Evolutionary conservation across 1,139 yeast genomes (phyloP).

Genomic region (Eremothecium gossypii): DNA sequence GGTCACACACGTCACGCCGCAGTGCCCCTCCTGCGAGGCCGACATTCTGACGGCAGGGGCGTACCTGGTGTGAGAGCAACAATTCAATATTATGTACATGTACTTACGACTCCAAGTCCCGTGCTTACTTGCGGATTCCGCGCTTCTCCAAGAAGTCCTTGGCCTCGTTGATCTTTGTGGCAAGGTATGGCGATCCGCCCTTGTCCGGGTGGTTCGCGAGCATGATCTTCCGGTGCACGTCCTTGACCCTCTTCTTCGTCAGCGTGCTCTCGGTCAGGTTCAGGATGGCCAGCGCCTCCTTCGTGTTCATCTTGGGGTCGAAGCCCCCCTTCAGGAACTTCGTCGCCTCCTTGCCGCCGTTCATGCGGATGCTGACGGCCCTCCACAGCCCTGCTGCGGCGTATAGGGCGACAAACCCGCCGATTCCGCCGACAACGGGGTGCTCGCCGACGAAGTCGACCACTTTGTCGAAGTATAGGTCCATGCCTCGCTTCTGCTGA

Average conservation of each 20-base stretch:
- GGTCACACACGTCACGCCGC: conserved; percentile 18
- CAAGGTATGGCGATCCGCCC: conserved; percentile 93
- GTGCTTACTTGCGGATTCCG: conserved; percentile 17
- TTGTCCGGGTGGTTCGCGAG: conserved; percentile 94
- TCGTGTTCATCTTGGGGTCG: conserved; percentile 80
- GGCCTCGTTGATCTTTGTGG: conserved; percentile 95
- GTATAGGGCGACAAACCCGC: conserved; percentile 58
- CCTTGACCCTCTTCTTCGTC: conserved; percentile 72
- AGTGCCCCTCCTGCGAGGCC: conserved; percentile 17
- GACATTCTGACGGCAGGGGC: conserved; percentile 18
- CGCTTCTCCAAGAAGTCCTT: conserved; percentile 86
- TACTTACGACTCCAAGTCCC: neutral
- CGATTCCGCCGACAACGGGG: conserved; percentile 66
- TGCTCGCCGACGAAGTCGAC: conserved; percentile 61
- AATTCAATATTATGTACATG: neutral
- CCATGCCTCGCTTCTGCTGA: conserved; percentile 31
- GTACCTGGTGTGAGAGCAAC: conserved; percentile 14
- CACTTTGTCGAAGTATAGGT: conserved; percentile 61
- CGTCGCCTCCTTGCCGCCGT: conserved; percentile 63
- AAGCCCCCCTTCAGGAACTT: conserved; percentile 69
- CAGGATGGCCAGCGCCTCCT: conserved; percentile 83
- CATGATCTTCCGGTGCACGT: conserved; percentile 88
- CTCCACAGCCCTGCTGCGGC: conserved; percentile 62
- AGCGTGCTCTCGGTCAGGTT: conserved; percentile 74
- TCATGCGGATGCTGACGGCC: conserved; percentile 49